Percentiles rank a stretch among this genome's conserved stretches.
Conservation (phyloP, 2,329 filamentous ascomycete species). For the Pyrenochaeta sp. region DNA sequence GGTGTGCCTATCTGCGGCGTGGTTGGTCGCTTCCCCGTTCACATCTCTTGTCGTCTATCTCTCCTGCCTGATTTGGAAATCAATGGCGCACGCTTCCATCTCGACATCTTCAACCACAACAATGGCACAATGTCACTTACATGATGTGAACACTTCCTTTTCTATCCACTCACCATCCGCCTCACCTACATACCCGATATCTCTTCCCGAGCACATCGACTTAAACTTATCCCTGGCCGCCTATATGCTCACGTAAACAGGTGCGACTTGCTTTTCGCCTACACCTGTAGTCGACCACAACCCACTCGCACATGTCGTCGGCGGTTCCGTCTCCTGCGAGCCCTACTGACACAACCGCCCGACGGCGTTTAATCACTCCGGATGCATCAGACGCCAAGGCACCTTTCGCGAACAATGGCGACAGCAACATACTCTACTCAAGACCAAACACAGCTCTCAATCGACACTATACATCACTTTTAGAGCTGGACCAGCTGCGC, state of each 20-base stretch:
- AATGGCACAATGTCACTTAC: constrained; percentile 9
- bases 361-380: constrained; percentile 5
- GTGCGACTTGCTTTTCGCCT: constrained; percentile 17
- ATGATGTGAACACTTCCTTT: not conserved
- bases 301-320: constrained; percentile 23
- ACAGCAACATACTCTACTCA: constrained; percentile 6
- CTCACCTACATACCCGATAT: constrained; percentile 5
- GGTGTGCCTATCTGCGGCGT: constrained; percentile 20
- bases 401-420: constrained; percentile 7
- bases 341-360: constrained; percentile 11
- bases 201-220: not conserved
- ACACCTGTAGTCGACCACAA: constrained; percentile 13
- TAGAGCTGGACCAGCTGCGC: constrained; percentile 30
- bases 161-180: not conserved
- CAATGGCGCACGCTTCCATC: constrained; percentile 19
- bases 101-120: constrained; percentile 17
- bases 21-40: constrained; percentile 29
- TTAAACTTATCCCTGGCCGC: not conserved
- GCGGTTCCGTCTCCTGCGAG: constrained; percentile 10
- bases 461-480: constrained; percentile 33
- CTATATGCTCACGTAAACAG: constrained; percentile 20
- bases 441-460: constrained; percentile 12
- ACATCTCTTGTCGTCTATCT: constrained; percentile 30
- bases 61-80: constrained; percentile 37
- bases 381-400: constrained; percentile 5